A percentile compares a stretch with the other conserved stretches of the same genome.
Evolutionary conservation across 73 alveolate species (phyloP).

Genomic region (Tetrahymena elliotti): DNA sequence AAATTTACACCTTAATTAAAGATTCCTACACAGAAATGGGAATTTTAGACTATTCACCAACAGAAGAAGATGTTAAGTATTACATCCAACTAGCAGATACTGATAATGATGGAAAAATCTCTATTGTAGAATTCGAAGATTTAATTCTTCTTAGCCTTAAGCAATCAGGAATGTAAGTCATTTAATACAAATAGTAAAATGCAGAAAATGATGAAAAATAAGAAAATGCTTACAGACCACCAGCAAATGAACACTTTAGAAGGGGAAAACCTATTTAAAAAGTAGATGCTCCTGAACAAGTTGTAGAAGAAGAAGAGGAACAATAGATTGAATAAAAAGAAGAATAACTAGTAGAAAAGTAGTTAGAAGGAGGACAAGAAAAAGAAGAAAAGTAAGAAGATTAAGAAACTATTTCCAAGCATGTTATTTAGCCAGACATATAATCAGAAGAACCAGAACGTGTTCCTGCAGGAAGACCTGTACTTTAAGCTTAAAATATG

Average conservation of each 20-base stretch:
- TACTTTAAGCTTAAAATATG: neutral
- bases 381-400: neutral
- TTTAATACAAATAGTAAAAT: neutral
- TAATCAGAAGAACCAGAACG: neutral
- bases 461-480: neutral
- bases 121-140: constrained; percentile 9
- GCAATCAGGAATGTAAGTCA: constrained; percentile 1
- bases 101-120: constrained; percentile 25
- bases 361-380: neutral
- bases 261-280: neutral
- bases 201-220: neutral
- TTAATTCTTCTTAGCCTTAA: neutral
- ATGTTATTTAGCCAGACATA: neutral
- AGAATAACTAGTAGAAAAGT: neutral
- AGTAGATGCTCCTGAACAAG: neutral
- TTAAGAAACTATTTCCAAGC: neutral
- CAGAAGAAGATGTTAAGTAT: constrained; percentile 19
- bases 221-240: neutral
- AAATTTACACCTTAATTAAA: constrained; percentile 7
- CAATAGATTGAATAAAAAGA: neutral
- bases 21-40: constrained; percentile 30
- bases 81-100: constrained; percentile 26
- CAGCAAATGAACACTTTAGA: neutral
- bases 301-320: neutral
- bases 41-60: constrained; percentile 18